Evolutionary conservation across 495 filamentous ascomycete species (phyloP), one percentile per base, ranked within the genome.

Genomic region (Neurospora terricola): DNA sequence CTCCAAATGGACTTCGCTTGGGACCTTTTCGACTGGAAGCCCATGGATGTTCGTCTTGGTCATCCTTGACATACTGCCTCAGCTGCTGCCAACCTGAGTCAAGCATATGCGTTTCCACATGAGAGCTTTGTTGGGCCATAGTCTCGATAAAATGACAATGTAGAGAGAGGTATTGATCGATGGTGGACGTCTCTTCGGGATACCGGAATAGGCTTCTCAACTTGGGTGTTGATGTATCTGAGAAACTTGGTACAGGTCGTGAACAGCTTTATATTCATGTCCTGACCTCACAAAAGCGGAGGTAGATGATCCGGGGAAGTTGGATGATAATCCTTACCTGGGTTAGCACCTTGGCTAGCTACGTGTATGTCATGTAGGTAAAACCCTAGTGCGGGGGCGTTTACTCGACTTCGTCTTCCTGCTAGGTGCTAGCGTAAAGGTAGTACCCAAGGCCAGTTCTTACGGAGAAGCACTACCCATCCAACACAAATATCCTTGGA

Each of bases 1-100:
- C 9, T 78, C 76, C 37, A 68, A 70, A 68, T 81, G 79, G 2
- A 79, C 71, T 14, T 76, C 73, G 66, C 73, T 75, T 21, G 78
- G 79, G 12, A 81, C 59, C 4, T 43, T 45, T 14, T 72, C 66
- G 43, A 75, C 76, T 0, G 75, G 30, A 9, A 74, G 78, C 78
- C 78, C n/a, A 81, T 69, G 72, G 43, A 14, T 73, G n/a, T 16
- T 72, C 73, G 43, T 38, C 23, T 16, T 72, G 38, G 11, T 71
- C 36, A 40, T 75, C 69, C 2, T 68, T 23, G 1, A 27, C 68
- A 43, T 73, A 36, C 18, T 72, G 71, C 6, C 73, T 74, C 71
- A 78, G 76, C 40, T 77, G 72, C 76, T n/a, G n/a, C n/a, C 76
- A 80, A 37, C 69, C 71, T 1, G 71, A 38, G 9, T 73, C 70